phyloP scores from a whole-genome alignment of 805 yeast genomes.

The Schwanniomyces pseudopolymorphus region DNA sequence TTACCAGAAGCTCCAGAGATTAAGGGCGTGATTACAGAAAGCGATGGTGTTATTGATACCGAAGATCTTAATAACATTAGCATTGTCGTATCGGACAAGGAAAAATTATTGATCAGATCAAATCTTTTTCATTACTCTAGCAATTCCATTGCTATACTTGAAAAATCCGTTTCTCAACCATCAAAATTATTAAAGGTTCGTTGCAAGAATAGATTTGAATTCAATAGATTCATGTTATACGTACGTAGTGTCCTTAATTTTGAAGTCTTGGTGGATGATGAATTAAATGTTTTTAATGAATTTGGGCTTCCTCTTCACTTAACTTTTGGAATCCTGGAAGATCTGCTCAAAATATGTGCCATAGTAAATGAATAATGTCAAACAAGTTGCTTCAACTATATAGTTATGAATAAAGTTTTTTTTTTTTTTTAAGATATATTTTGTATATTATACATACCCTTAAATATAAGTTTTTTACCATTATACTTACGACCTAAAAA shows the following conservation, averaged over 20 bases:
- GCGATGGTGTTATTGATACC: neutral
- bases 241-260: neutral
- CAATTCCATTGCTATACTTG: neutral
- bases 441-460: neutral
- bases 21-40: neutral
- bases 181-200: neutral
- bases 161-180: neutral
- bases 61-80: neutral
- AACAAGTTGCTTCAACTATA: neutral
- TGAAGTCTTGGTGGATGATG: neutral
- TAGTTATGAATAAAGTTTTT: neutral
- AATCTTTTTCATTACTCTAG: neutral
- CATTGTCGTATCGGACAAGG: neutral
- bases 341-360: neutral
- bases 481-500: too few species aligned
- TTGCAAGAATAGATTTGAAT: constrained; percentile 1
- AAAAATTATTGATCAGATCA: neutral
- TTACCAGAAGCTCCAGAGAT: constrained; percentile 1
- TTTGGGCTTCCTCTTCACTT: constrained; percentile 1
- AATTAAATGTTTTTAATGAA: neutral
- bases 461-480: too few species aligned
- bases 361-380: neutral
- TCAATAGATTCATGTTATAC: neutral
- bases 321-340: neutral
- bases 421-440: neutral